Evolutionary conservation across 2,329 filamentous ascomycete species (phyloP), one percentile per base, ranked within the genome.

Genomic region (Paracoccidioides brasiliensis): DNA sequence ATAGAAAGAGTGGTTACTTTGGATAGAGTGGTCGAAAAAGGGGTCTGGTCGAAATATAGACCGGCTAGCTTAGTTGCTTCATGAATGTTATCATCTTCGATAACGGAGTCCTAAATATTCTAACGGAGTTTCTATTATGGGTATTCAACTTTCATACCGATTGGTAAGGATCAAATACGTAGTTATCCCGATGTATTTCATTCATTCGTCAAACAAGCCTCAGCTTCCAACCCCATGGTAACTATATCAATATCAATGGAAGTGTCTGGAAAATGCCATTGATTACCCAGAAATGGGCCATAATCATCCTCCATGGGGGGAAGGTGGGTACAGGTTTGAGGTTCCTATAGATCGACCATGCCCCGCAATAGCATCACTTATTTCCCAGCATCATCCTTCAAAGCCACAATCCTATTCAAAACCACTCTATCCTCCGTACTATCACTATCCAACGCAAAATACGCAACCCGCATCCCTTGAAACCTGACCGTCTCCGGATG

Each of bases 391-490:
- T 94, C 88, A 72, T 95, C 90, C 75, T 94, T 95, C 66, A 96
- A 72, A 52, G 85, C 87, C 22, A 96, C 90, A 65, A 96, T 96
- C 53, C 88, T 80, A 73, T 96, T 97, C 38, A 97, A 74, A 49
- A 96, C 80, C 60, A 95, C 77, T 69, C 85, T 88, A 12, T 88
- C 86, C 38, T 82, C 80, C 0, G 82, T 86, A 57, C 82, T 87
- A 64, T 95, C 89, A 52, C 41, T 44, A 53, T 53, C 52, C 3
- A 53, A n/a, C 30, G 52, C 52, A 53, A 93, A 93, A 68, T 94
- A 95, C 8, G 85, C 91, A 46, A 91, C 86, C 32, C 91, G 80
- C 78, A 95, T 83, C 2, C 83, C 91, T 76, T 97, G 91, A 78
- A 97, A 97, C 50, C 91, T 79, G 5, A 96, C 85, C 55, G 79